A percentile compares a stretch with the other conserved stretches of the same genome.
These are phyloP conservation scores for Scalesia atractyloides DNA, from an alignment of 129 eudicot species.

Conservation along the genomic window DNA sequence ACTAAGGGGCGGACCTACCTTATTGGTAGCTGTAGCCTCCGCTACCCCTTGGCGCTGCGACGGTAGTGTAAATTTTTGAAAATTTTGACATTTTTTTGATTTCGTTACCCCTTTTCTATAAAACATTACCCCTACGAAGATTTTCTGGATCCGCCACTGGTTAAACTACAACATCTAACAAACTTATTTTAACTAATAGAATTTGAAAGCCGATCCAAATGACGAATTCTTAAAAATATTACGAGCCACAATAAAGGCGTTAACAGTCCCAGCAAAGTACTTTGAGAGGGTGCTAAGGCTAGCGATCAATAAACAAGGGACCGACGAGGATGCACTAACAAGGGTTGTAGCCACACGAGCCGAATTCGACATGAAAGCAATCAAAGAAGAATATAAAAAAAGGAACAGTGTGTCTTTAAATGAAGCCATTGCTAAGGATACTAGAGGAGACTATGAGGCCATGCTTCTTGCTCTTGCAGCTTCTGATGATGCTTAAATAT, in stretches of 20 bases:
- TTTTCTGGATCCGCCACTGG: too few relatives aligned
- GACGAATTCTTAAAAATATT: slow-evolving; percentile 61
- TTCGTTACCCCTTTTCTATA: too few relatives aligned
- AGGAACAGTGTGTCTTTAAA: slow-evolving; percentile 72
- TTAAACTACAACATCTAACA: background rate
- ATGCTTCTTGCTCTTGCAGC: slow-evolving; percentile 76
- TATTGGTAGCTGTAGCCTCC: too few relatives aligned
- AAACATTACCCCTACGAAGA: too few relatives aligned
- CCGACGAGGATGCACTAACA: slow-evolving; percentile 77
- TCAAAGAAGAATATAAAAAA: slow-evolving; percentile 61
- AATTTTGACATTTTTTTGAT: too few relatives aligned
- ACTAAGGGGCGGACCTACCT: too few relatives aligned
- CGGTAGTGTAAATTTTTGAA: too few relatives aligned
- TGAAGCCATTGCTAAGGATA: slow-evolving; percentile 71
- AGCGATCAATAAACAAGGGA: slow-evolving; percentile 59
- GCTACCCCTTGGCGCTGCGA: too few relatives aligned
- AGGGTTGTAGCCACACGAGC: slow-evolving; percentile 82
- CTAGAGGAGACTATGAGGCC: slow-evolving; percentile 73
- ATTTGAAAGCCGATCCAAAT: slow-evolving; percentile 55
- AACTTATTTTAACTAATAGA: slow-evolving; percentile 33
- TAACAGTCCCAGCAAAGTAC: slow-evolving; percentile 74
- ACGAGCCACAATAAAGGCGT: slow-evolving; percentile 53
- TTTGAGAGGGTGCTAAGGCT: slow-evolving; percentile 69
- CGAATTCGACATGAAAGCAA: slow-evolving; percentile 79
- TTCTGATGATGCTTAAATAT: slow-evolving; percentile 50